phyloP scores from a whole-genome alignment of 768 basidiomycete species.

The Boletellus emodensis region DNA sequence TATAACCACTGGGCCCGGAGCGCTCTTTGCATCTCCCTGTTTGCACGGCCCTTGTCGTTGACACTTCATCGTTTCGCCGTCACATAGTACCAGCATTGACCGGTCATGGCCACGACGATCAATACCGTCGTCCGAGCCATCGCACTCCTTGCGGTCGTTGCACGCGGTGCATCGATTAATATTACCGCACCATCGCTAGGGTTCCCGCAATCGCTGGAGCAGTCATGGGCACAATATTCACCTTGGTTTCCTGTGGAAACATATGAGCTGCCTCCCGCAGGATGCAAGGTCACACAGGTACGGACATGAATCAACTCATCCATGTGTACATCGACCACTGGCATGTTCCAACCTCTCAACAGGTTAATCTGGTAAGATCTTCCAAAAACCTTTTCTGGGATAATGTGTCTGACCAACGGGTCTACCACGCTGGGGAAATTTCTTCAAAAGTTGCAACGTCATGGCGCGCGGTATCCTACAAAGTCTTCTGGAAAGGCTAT shows the following conservation, averaged over 20 bases:
- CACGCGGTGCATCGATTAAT: background rate
- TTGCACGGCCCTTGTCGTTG: too few relatives aligned
- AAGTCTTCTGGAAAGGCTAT: slow-evolving; percentile 40
- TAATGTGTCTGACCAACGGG: too few relatives aligned
- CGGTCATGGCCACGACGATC: background rate
- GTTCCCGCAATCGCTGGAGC: slow-evolving; percentile 10
- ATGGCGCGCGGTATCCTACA: slow-evolving; percentile 75
- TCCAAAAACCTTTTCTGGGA: too few relatives aligned
- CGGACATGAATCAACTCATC: slow-evolving; percentile 1
- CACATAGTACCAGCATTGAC: too few relatives aligned
- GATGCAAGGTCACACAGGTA: slow-evolving; percentile 54
- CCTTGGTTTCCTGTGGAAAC: slow-evolving; percentile 47
- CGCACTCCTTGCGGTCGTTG: background rate
- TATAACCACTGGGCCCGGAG: too few relatives aligned
- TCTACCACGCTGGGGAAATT: too few relatives aligned
- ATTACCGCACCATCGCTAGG: slow-evolving; percentile 7
- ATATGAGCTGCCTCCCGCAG: slow-evolving; percentile 42
- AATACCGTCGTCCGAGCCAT: background rate
- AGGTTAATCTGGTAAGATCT: slow-evolving; percentile 18
- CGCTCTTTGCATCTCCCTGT: too few relatives aligned
- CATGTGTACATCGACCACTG: background rate
- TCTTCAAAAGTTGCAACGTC: slow-evolving; percentile 59
- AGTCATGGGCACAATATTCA: slow-evolving; percentile 55
- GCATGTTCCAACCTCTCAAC: background rate
- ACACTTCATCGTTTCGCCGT: too few relatives aligned